phyloP scores from a whole-genome alignment of 1,284 basidiomycete genomes.

The Pascua guehoae region DNA sequence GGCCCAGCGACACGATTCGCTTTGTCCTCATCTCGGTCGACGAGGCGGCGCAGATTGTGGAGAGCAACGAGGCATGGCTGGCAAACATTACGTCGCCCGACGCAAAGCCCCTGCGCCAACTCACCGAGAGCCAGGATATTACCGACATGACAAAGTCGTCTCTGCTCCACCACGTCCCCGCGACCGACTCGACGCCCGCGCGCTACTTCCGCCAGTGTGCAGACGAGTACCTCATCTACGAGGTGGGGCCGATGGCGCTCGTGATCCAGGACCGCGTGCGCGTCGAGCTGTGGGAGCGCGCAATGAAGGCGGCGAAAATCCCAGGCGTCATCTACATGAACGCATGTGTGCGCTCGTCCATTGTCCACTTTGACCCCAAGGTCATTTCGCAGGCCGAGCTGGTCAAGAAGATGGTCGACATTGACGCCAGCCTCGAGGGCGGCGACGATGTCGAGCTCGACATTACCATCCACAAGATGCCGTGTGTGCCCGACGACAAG shows the following conservation, averaged over 20 bases:
- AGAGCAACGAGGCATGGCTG: slow-evolving; percentile 14
- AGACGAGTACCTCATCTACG: slow-evolving; percentile 59
- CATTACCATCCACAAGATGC: slow-evolving; percentile 58
- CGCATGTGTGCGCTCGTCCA: slow-evolving; percentile 60
- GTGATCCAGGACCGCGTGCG: slow-evolving; percentile 57
- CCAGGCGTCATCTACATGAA: slow-evolving; percentile 53
- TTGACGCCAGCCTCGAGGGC: slow-evolving; percentile 4
- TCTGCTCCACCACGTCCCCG: slow-evolving; percentile 10
- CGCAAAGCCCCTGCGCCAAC: slow-evolving; percentile 8
- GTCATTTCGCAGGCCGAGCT: slow-evolving; percentile 51
- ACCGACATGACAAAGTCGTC: slow-evolving; percentile 14
- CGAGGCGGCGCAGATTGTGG: slow-evolving; percentile 9
- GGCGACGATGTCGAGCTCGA: slow-evolving; percentile 51
- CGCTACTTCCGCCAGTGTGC: slow-evolving; percentile 52
- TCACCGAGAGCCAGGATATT: slow-evolving; percentile 8
- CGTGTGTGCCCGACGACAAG: slow-evolving; percentile 61
- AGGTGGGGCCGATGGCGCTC: slow-evolving; percentile 57
- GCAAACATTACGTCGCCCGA: not conserved
- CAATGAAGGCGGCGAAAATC: slow-evolving; percentile 43
- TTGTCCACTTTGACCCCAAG: slow-evolving; percentile 57
- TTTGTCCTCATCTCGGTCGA: slow-evolving; percentile 53
- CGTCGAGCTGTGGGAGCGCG: slow-evolving; percentile 58
- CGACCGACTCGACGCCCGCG: slow-evolving; percentile 7
- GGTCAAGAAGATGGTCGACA: slow-evolving; percentile 46
- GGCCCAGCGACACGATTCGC: slow-evolving; percentile 32